Evolutionary conservation across 129 eudicot species (phyloP).

Genomic region (Mikania micrantha): DNA sequence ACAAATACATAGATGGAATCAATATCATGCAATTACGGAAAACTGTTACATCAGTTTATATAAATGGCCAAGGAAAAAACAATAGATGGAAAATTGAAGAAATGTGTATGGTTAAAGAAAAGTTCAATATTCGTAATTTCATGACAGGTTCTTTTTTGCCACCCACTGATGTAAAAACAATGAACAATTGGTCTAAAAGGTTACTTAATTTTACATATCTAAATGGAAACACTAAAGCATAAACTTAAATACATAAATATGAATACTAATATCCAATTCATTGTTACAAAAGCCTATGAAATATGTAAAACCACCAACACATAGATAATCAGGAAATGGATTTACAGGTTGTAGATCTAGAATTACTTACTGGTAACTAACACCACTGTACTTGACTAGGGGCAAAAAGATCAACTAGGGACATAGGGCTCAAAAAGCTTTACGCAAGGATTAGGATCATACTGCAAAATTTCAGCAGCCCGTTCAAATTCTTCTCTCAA

Average conservation of each 20-base stretch:
- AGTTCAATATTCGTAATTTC: slow-evolving; percentile 57
- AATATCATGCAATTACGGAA: slow-evolving; percentile 68
- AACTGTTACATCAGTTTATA: slow-evolving; percentile 39
- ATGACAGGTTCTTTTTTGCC: slow-evolving; percentile 55
- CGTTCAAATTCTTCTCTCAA: slow-evolving; percentile 94
- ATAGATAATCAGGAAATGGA: slow-evolving; percentile 3
- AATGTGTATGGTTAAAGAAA: slow-evolving; percentile 68
- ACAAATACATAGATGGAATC: slow-evolving; percentile 49
- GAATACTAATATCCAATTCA: slow-evolving; percentile 14
- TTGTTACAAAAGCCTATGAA: slow-evolving; percentile 16
- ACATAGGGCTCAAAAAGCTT: slow-evolving; percentile 70
- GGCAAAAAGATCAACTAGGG: slow-evolving; percentile 34
- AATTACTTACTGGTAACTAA: slow-evolving; percentile 17
- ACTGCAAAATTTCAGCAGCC: slow-evolving; percentile 81
- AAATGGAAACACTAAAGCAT: slow-evolving; percentile 11
- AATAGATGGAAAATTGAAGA: slow-evolving; percentile 60
- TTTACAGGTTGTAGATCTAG: slow-evolving; percentile 27
- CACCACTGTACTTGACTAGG: neutral
- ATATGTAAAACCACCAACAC: slow-evolving; percentile 11
- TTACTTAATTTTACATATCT: neutral
- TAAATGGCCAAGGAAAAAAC: slow-evolving; percentile 49
- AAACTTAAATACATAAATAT: slow-evolving; percentile 10
- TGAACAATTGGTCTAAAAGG: slow-evolving; percentile 5
- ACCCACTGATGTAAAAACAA: slow-evolving; percentile 44
- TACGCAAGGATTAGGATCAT: slow-evolving; percentile 62